phyloP scores from a whole-genome alignment of 257 asterid species.

The Gynochthodes officinalis region DNA sequence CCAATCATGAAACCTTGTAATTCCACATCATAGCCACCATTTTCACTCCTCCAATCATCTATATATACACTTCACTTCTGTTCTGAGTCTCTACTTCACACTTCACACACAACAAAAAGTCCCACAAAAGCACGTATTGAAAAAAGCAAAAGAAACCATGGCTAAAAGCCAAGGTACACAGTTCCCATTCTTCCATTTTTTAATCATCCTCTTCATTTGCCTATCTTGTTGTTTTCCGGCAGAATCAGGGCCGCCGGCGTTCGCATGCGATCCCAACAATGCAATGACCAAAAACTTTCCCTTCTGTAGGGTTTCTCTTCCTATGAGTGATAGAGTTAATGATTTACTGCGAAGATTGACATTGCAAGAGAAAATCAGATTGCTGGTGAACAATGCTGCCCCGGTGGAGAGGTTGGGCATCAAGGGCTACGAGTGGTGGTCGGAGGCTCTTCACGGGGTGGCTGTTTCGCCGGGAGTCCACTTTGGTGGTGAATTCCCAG shows the following conservation, averaged over 20 bases:
- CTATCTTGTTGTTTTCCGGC: constrained; percentile 11
- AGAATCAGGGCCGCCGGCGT: constrained; percentile 51
- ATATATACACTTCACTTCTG: constrained; percentile 22
- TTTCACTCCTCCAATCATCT: constrained; percentile 14
- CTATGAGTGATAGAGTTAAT: constrained; percentile 50
- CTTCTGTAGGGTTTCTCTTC: constrained; percentile 50
- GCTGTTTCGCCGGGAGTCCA: constrained; percentile 65
- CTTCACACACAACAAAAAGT: neutral
- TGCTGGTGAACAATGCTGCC: constrained; percentile 78
- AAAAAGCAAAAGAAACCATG: constrained; percentile 2
- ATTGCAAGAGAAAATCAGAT: constrained; percentile 62
- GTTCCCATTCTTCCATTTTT: constrained; percentile 16
- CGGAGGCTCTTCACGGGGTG: constrained; percentile 96
- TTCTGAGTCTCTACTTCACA: constrained; percentile 15
- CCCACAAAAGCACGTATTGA: too few species aligned
- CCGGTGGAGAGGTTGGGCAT: constrained; percentile 71
- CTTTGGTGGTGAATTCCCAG: constrained; percentile 67
- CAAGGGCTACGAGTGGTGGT: constrained; percentile 92
- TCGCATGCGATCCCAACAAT: constrained; percentile 70
- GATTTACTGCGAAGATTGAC: constrained; percentile 67
- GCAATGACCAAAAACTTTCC: constrained; percentile 39
- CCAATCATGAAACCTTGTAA: constrained; percentile 14
- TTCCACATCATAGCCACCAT: constrained; percentile 4
- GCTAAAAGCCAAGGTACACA: neutral
- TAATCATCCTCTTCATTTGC: constrained; percentile 11